Percentiles rank a stretch among this genome's conserved stretches.
These are phyloP conservation scores for Blastocystis sp. DNA, from an alignment of 352 stramenopile species.

Conservation along the genomic window DNA sequence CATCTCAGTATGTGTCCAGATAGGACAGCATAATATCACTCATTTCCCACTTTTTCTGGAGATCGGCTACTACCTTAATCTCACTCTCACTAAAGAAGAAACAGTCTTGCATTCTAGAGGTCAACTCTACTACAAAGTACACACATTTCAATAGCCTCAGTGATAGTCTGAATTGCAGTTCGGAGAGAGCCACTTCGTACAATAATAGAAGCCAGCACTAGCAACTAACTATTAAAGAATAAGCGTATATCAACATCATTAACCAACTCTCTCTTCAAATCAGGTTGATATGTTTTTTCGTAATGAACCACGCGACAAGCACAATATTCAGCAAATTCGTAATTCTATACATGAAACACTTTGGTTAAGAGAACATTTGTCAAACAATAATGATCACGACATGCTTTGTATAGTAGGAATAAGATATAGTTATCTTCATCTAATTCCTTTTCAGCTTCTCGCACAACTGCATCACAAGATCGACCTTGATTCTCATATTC, in stretches of 20 bases:
- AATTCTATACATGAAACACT: neutral
- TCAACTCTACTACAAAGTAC: neutral
- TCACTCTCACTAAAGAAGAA: neutral
- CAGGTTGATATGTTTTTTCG: slow-evolving; percentile 1
- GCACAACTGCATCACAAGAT: neutral
- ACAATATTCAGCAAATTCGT: neutral
- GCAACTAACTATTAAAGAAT: neutral
- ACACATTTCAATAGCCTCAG: slow-evolving; percentile 1
- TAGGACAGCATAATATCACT: slow-evolving; percentile 1
- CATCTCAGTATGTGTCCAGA: neutral
- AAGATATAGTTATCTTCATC: slow-evolving; percentile 15
- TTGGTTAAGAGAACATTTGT: neutral
- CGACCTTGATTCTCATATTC: neutral
- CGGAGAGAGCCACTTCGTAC: neutral
- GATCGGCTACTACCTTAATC: neutral
- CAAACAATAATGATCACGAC: neutral
- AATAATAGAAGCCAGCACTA: neutral
- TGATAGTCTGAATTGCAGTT: neutral
- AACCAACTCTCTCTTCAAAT: neutral
- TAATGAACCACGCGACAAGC: neutral
- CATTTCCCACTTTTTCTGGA: slow-evolving; percentile 20
- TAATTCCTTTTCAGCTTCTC: neutral
- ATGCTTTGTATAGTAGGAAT: neutral
- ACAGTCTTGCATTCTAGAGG: neutral
- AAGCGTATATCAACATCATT: neutral